Evolutionary conservation across 2,329 filamentous ascomycete species (phyloP), one percentile per base, ranked within the genome.

Genomic region (Colletotrichum echinochloae): DNA sequence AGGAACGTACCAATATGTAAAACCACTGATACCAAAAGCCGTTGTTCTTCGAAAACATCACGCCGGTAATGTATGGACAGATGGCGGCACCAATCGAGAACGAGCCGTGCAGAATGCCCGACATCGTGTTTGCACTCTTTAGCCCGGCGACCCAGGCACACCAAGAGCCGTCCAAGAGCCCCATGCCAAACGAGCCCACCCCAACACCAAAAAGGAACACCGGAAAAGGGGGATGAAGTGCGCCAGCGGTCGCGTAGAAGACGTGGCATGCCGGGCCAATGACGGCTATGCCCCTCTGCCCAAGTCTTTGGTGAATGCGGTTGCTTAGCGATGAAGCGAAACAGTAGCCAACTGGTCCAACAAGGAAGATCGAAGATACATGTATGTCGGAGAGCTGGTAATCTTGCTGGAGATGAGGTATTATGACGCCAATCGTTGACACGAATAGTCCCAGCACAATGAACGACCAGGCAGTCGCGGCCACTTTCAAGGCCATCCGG

Each of bases 11-110:
- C 89, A 94, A 91, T 64, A 94, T 80, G 76, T 94, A 94, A 79
- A 93, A 95, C 79, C 91, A 95, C 8, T 83, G 83, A 74, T 91
- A 94, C 93, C 93, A 96, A 0, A 83, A 83, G 55, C 90, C 76
- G 2, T 82, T 74, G 0, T 81, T 88, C 71, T 88, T 89, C 0
- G 90, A 89, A 39, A 95, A 87, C 87, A 95, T 89, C 3, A 87
- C 86, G 0, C 93, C 94, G 1, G 92, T 92, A 66, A 94, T 85
- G 5, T 94, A 79, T 0, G 92, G 93, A 6, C 87, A 85, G 11
- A 94, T 81, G 0, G 91, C 90, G 0, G 90, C 93, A 0, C 93
- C 93, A 0, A 92, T 75, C 0, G 92, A 92, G 76, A 94, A 95
- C 37, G 88, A 88, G 0, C 88, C 91, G 76, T 94, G 92, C 30